Evolutionary conservation across 768 basidiomycete genomes (phyloP), one percentile per base, ranked within the genome.

Genomic region (Heimioporus sp.): DNA sequence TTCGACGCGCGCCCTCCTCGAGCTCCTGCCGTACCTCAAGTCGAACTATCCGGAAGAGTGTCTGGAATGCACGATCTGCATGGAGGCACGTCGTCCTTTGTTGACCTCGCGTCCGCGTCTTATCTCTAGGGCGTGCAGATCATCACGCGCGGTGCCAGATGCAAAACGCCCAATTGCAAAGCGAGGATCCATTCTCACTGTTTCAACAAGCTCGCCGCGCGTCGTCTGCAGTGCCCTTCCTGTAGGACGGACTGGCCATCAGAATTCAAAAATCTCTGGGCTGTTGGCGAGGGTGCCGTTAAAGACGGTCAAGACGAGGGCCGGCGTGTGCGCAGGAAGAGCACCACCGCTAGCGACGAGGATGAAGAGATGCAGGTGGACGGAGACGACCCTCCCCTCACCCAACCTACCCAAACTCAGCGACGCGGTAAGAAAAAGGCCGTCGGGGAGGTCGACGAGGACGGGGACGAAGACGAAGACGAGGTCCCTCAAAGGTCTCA

Each of bases 21-120:
- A 94, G 63, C 81, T 95, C 7, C 68, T 72, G 2, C 76, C 79
- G 1, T 95, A 93, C 62, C 77, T 95, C 53, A 85, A 83, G 59
- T 76, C 80, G 15, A 85, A 81, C 4, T 95, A 85, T 65, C 75
- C 82, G 0, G 83, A 90, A 2, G 86, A 90, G 44, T 69, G 81
- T 15, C 60, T 83, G 4, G 86, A 90, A 56, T 94, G 92, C 61
- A 80, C 79, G 2, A 79, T 86, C 43, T 94, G 92, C 71, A 64
- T 76, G 54, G 86, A 88, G 72, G 87, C 89, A 49, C 24, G 17
- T 8, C 6, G 5, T 19, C 5, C 10, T 4, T 16, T 17, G n/a
- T 44, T n/a, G 38, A 28, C 38, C 11, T 40, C 42, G 8, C 34
- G 30, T 12, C 31, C 8, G 10, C 51, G 42, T 32, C 10, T 16